Base-by-base conservation (phyloP, 805 yeast species). In the Isabelozyma rhagii region DNA sequence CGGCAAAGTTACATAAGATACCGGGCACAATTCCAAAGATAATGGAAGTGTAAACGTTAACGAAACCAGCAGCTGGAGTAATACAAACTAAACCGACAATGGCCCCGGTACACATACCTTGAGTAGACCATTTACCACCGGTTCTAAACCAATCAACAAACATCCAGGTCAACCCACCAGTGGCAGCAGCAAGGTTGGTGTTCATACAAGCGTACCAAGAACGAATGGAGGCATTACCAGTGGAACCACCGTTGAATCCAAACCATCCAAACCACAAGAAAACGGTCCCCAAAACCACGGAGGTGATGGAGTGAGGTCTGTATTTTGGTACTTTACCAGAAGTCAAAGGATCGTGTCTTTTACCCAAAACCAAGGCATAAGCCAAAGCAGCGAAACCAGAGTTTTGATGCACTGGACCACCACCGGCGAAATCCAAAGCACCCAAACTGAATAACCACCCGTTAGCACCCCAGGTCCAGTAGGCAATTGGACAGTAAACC, bases 231-330 rank as follows among this genome's bases (percentile, higher is more conserved):
- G 97, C 89, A 65, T 90, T 87, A 69, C 97, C 97, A 46, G 97
- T 88, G 44, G 97, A 90, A 61, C 98, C 98, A 71, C 97, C 97
- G 80, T 94, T 94, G 83, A 94, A 94, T 40, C 97, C 97, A 63
- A 91, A 91, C 99, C 99, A 94, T 38, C 98, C 99, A 62, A 94
- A 91, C 97, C 97, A 93, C 59, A 94, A 80, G 76, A 94, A 88
- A 10, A 89, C 86, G 17, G 97, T 91, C 48, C 99, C 99, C 51
- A 94, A 72, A 14, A 92, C 97, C 51, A 91, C 89, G 44, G 91
- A 82, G 8, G 96, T 81, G 39, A 93, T 96, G 18, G 94, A 87
- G 68, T 93, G 97, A 40, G 99, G 98, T 72, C 84, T 89, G 76
- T 91, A 92, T 66, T 87, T 87, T 54, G 97, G 97, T 57, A 89